Base-by-base conservation (phyloP, 2,329 filamentous ascomycete species). In the Sarocladium strictum region DNA sequence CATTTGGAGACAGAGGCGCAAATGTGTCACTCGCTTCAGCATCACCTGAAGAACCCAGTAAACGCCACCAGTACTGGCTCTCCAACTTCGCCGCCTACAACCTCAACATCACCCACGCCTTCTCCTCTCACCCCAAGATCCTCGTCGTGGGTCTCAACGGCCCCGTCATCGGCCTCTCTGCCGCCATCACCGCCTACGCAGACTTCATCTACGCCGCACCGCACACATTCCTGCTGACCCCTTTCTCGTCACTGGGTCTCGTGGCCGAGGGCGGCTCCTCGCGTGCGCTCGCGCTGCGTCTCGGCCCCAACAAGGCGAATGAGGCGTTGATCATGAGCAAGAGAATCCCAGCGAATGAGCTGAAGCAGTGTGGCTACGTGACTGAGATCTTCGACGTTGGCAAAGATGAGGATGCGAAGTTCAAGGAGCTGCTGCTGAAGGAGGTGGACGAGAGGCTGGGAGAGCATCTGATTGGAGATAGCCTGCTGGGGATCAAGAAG, bases 321-420 rank as follows among this genome's bases (percentile, higher is more conserved):
- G 94, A 97, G 76, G 93, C 94, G 12, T 79, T 97, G 12, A 85
- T 99, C 61, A 94, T 96, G 87, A 91, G 87, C 64, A 89, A 87
- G 69, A 79, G 85, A 43, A 89, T 97, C 62, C 68, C 76, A 0
- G 81, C 82, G 27, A 81, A 86, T 23, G 90, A 96, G 65, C 77
- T 97, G 27, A 76, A 92, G 58, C 73, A 78, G 9, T 80, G 82
- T 2, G 92, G 93, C 0, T 97, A 90, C 64, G 89, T 95, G 43
- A 97, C 97, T 64, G 88, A 86, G 69, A 78, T 96, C 15, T 87
- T 97, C 60, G 72, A 75, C 12, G 73, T 75, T 11, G 72, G 78
- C 55, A 73, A 77, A 58, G 85, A 79, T 23, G 83, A 91, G 60
- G 81, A 83, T 56, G 82, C 75, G 0, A 83, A 79, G 59, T 97